Evolutionary conservation across 2,329 filamentous ascomycete species (phyloP), one percentile per base, ranked within the genome.

Genomic region (Claviceps sp.): DNA sequence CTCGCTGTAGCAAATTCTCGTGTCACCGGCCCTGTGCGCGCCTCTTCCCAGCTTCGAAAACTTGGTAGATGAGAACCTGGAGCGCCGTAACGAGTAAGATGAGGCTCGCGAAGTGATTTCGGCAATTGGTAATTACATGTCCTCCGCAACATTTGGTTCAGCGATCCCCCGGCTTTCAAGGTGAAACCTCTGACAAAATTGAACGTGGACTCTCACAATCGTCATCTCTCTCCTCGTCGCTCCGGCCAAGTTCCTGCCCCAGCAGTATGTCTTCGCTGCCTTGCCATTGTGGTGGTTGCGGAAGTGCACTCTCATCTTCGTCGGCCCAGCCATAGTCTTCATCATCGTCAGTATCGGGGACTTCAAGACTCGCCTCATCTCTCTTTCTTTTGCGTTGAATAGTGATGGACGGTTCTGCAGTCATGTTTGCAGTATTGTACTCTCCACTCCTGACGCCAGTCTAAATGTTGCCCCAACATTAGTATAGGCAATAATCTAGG

Each of bases 291-390:
- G 79, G 78, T n/a, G 80, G 80, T 3, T 68, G 70, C 11, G 80
- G 79, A 59, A 82, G 68, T 49, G 76, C 73, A 52, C 77, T 75
- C 52, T 84, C 82, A 58, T 84, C 81, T 45, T 80, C 77, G 50
- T 85, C 78, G 41, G 76, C 77, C 84, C 84, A 89, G 14, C 82
- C 84, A 60, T 87, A 87, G 60, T 86, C 80, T 56, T 87, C 84
- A 54, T 84, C 81, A 34, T 76, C 77, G 44, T 82, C 80, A 56
- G 78, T 84, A 55, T 82, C 79, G 2, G 77, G 73, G 46, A 82
- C 71, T 58, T 82, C 79, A 48, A 79, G 70, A 50, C 75, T 77
- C 4, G 81, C 76, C 45, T 84, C 76, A 34, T 60, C 66, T 50
- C 85, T 71, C 63, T 88, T 80, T 59, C 85, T 75, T 68, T 89